phyloP scores from a whole-genome alignment of 805 yeast genomes.

The Kockiozyma suomiensis region DNA sequence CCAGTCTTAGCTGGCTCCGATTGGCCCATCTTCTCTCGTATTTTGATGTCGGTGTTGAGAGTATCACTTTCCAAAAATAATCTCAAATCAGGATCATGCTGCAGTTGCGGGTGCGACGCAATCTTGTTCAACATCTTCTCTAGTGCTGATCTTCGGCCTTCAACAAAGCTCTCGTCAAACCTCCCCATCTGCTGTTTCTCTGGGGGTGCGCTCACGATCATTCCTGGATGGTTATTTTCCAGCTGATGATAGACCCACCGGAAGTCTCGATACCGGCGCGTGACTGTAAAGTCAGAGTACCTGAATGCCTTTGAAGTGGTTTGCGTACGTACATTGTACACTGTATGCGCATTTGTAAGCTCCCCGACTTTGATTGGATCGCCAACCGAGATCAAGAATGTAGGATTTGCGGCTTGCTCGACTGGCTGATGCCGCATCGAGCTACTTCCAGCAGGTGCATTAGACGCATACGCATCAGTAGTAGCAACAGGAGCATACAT shows the following conservation, averaged over 20 bases:
- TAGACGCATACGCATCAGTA: constrained; percentile 8
- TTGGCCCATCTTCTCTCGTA: constrained; percentile 55
- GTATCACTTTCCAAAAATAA: constrained; percentile 76
- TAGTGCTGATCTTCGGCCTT: constrained; percentile 77
- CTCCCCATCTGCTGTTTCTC: constrained; percentile 92
- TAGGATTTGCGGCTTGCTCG: constrained; percentile 31
- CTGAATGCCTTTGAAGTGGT: constrained; percentile 50
- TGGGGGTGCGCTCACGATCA: constrained; percentile 92
- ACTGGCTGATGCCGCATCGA: constrained; percentile 19
- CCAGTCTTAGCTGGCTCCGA: constrained; percentile 46
- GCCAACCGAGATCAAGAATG: constrained; percentile 70
- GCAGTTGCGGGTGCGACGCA: constrained; percentile 57
- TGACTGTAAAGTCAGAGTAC: constrained; percentile 57
- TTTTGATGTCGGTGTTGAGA: constrained; percentile 67
- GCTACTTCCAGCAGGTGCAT: constrained; percentile 14
- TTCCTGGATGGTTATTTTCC: constrained; percentile 84
- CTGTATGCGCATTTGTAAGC: constrained; percentile 82
- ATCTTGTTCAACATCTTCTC: constrained; percentile 83
- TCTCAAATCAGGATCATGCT: constrained; percentile 72
- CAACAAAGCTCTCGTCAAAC: constrained; percentile 86
- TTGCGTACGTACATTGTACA: constrained; percentile 72
- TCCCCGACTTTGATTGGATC: constrained; percentile 94
- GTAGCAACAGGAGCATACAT: constrained; percentile 8
- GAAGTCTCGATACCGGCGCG: constrained; percentile 88
- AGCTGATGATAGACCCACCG: constrained; percentile 92